Evolutionary conservation across 352 stramenopile genomes (phyloP), one percentile per base, ranked within the genome.

Genomic region (Blastocystis sp.): DNA sequence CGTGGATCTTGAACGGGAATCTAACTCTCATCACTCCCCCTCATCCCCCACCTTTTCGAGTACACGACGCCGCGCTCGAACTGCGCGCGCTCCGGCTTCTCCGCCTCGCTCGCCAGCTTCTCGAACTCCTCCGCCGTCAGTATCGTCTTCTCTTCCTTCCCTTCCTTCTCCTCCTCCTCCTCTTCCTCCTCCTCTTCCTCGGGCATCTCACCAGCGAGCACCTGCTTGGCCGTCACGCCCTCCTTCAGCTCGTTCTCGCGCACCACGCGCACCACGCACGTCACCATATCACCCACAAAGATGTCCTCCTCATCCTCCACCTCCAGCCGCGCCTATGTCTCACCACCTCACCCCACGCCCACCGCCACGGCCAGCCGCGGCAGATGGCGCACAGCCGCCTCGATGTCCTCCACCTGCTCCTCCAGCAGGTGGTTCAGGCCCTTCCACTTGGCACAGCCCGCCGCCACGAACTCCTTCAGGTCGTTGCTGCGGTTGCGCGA

Each of bases 261-360:
- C 28, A 34, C 28, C 28, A 34, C 28, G 28, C 28, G 28, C 89
- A 95, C 91, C 52, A 92, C 94, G 74, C 95, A 92, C 69, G 93
- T 96, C 93, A 95, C 94, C 66, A 94, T 94, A 90, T 96, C 93
- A 28, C 93, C 92, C 84, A 95, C 93, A 0, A 92, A 93, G 89
- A 96, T 95, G 88, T 94, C 91, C 62, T 94, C 91, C 81, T 95
- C 93, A 66, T 95, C 93, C 41, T 95, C 93, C 11, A 95, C 93
- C 64, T 74, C 74, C 28, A 84, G n/a, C 11, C 60, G 23, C 19
- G 66, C 38, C 66, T 77, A 77, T 19, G 1, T 0, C 52, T 74
- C 60, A 84, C 40, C 7, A 0, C 14, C 23, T 34, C 34, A 64
- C 45, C 3, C 23, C 19, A 60, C 59, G 28, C 28, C 28, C 28